phyloP scores from a whole-genome alignment of 306 rosid species.

The Hylodesmum podocarpum region DNA sequence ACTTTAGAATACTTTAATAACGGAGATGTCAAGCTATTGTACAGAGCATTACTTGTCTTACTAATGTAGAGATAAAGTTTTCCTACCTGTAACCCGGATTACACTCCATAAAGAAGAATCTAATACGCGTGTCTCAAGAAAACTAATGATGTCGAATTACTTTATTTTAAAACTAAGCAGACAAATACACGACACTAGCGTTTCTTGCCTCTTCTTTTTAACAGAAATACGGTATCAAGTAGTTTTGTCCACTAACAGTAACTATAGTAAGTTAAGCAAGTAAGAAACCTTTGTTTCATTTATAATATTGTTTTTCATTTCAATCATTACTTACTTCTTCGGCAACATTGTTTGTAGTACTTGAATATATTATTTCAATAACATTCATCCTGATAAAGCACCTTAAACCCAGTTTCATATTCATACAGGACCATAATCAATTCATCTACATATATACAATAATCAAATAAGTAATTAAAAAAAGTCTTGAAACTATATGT shows the following conservation, averaged over 20 bases:
- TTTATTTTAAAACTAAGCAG: constrained; percentile 5
- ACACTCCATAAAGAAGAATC: background rate
- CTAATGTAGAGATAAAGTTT: background rate
- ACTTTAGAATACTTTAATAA: background rate
- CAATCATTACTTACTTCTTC: background rate
- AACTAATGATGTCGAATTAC: background rate
- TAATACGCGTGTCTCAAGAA: background rate
- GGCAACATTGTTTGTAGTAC: background rate
- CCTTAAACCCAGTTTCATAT: background rate
- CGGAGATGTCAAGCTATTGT: background rate
- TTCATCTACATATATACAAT: constrained; percentile 14
- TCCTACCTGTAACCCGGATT: background rate
- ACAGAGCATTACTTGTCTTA: background rate
- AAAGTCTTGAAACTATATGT: background rate
- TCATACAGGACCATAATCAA: background rate
- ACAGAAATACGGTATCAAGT: background rate
- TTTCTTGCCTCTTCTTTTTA: constrained; percentile 14
- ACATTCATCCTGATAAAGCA: background rate
- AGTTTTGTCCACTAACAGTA: background rate
- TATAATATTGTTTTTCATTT: background rate
- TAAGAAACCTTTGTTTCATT: background rate
- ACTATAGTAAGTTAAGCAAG: background rate
- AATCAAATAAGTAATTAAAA: background rate
- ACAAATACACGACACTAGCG: background rate
- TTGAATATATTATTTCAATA: no score